Base-by-base conservation (phyloP, 805 yeast species). In the Ogataea pignaliae region DNA sequence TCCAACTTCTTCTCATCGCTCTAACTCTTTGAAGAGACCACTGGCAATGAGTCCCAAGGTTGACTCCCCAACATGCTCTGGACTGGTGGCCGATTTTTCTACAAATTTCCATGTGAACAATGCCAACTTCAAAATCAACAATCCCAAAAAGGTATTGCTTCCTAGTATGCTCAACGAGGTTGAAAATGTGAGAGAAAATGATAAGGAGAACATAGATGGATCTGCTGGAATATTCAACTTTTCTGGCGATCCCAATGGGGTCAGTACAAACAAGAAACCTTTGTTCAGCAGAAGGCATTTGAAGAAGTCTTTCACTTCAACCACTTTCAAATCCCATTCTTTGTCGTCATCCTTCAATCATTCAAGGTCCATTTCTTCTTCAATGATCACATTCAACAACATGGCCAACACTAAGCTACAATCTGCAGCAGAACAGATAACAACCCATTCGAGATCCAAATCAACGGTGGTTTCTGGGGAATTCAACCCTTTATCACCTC, bases 41-140 rank as follows among this genome's bases (percentile, higher is more conserved):
- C 47, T 62, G 16, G 45, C 55, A 2, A 34, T 47, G 37, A 60
- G 69, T 41, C 62, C 70, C 11, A 63, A 60, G 47, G 66, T 64
- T 37, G 73, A 70, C 43, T 63, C 72, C 1, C 75, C 77, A 10
- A 60, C 70, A 8, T 57, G 60, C 4, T 57, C 70, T 0, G 62
- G 59, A 1, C 50, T 68, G 21, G 69, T 70, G 4, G 71, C 68
- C 28, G 70, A 68, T 43, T 56, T 68, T 29, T 55, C 65, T 10
- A 56, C 65, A 30, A 68, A 68, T 51, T 66, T 68, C 49, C 71
- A 66, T 47, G 64, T 66, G 30, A 57, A 55, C 40, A 44, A 41
- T 36, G 45, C 40, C 16, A 40, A 47, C 21, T 44, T 45, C 41
- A 48, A 48, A 17, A 28, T 40, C 33, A 46, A 51, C 41, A 54